Conservation (phyloP, 441 rosid species). For the Viola pubescens region DNA sequence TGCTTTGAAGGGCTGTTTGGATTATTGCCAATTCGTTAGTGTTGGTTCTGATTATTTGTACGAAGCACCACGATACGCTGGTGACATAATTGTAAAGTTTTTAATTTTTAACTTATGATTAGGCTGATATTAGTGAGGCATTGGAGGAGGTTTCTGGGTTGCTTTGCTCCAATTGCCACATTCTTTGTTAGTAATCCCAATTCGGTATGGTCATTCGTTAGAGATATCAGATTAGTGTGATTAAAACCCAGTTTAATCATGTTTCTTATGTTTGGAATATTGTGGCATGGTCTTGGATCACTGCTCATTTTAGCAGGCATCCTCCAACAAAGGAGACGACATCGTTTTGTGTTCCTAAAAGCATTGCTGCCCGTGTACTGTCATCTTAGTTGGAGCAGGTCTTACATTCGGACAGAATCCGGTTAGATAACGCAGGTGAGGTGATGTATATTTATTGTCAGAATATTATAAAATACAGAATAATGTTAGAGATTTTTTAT, state of each 20-base stretch:
- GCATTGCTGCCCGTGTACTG: no score
- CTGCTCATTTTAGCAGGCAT: background rate
- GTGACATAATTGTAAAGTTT: conserved; percentile 57
- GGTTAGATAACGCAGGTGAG: no score
- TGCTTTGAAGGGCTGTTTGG: conserved; percentile 36
- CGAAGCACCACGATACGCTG: conserved; percentile 31
- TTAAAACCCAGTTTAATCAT: conserved; percentile 14
- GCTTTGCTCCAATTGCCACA: conserved; percentile 31
- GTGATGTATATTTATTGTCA: no score
- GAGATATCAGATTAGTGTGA: conserved; percentile 16
- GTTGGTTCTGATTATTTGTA: conserved; percentile 30
- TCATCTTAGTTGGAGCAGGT: no score
- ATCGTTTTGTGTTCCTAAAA: background rate
- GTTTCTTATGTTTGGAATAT: conserved; percentile 7
- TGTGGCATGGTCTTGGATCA: conserved; percentile 5
- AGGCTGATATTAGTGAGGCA: conserved; percentile 36
- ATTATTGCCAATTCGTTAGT: conserved; percentile 31
- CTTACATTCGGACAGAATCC: no score
- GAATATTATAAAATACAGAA: no score
- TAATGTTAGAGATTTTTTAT: no score
- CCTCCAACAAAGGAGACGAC: background rate
- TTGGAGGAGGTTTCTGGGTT: conserved; percentile 29
- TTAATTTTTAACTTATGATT: conserved; percentile 7
- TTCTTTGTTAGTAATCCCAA: conserved; percentile 26
- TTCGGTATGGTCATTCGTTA: conserved; percentile 13